Evolutionary conservation across 179 eudicot species (phyloP).

Genomic region (Amaranthus tricolor): DNA sequence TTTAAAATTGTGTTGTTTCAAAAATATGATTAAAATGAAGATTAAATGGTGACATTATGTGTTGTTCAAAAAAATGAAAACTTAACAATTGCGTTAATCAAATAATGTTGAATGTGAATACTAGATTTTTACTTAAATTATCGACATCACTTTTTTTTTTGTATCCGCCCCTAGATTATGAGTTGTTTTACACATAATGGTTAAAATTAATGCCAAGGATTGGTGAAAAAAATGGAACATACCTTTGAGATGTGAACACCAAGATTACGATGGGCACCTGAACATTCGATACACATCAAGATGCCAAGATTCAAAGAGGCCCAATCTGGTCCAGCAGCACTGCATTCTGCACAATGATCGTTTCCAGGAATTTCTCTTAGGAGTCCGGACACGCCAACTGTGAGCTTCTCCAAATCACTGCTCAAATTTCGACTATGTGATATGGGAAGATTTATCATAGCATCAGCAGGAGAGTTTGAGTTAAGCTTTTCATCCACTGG

Average conservation of each 20-base stretch:
- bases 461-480: constrained; percentile 24
- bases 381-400: constrained; percentile 49
- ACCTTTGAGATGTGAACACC: constrained; percentile 99
- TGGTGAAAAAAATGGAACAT: background rate
- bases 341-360: constrained; percentile 77
- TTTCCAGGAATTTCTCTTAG: constrained; percentile 77
- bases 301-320: constrained; percentile 92
- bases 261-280: constrained; percentile 94
- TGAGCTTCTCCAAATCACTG: constrained; percentile 44
- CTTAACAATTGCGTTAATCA: no score
- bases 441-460: constrained; percentile 33
- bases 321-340: constrained; percentile 88
- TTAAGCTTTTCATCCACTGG: constrained; percentile 32
- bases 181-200: background rate
- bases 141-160: no score
- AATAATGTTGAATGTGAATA: no score
- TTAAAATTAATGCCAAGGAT: background rate
- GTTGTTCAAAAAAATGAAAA: no score
- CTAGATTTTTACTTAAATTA: no score
- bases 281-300: constrained; percentile 88
- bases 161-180: no score
- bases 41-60: no score
- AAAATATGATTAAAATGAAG: no score
- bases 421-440: constrained; percentile 28
- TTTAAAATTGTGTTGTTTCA: no score